A percentile compares a stretch with the other conserved stretches of the same genome.
These are phyloP conservation scores for Codiaeum variegatum DNA, from an alignment of 441 rosid species.

Conservation along the genomic window DNA sequence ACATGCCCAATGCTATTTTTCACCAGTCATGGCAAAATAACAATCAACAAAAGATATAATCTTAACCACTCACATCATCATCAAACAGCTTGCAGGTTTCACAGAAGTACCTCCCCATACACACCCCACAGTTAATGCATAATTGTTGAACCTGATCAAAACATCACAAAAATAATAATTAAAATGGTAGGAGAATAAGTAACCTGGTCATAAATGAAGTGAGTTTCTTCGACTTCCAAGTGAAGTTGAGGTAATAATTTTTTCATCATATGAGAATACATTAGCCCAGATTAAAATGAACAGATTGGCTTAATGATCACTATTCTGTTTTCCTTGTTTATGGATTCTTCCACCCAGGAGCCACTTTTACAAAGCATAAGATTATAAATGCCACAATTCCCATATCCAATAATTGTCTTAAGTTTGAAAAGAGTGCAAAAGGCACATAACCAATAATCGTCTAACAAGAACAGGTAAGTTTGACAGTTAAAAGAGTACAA, in stretches of 20 bases:
- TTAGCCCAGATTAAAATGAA: neutral
- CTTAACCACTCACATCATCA: conserved; percentile 65
- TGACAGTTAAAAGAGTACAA: conserved; percentile 4
- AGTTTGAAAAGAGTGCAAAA: neutral
- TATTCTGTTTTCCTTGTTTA: neutral
- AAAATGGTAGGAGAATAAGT: neutral
- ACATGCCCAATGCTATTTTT: neutral
- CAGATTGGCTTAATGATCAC: neutral
- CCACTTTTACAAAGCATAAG: neutral
- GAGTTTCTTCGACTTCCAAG: neutral
- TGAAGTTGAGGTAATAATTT: neutral
- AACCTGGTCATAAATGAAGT: neutral
- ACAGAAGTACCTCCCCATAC: conserved; percentile 88
- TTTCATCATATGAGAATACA: neutral
- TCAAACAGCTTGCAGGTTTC: conserved; percentile 74
- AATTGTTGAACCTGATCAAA: conserved; percentile 56
- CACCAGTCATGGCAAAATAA: neutral
- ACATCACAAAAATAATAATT: conserved; percentile 13
- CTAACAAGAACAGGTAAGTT: neutral
- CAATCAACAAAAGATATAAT: neutral
- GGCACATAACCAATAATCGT: conserved; percentile 26
- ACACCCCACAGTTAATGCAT: conserved; percentile 78
- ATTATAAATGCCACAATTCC: neutral
- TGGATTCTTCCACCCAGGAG: neutral
- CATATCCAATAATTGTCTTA: neutral